Percentiles rank a stretch among this genome's conserved stretches.
Evolutionary conservation across 306 rosid species (phyloP).

Genomic region (Rosa lucieae): DNA sequence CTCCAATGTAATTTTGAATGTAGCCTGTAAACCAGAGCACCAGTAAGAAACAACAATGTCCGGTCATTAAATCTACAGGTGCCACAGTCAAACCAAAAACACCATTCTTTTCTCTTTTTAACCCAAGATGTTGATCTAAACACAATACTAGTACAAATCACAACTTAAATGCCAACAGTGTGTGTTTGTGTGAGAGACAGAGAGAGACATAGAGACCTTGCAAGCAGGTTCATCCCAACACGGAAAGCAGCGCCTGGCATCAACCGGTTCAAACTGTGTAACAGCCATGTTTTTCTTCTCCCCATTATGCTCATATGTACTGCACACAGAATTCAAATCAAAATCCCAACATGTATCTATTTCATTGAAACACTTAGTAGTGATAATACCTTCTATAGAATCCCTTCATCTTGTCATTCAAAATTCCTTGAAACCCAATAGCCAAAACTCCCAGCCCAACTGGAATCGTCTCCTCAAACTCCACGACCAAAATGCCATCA

Average conservation of each 20-base stretch:
- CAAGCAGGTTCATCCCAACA: constrained; percentile 99
- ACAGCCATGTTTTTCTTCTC: constrained; percentile 96
- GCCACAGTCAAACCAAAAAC: neutral
- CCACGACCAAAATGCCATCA: constrained; percentile 79
- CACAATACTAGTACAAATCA: neutral
- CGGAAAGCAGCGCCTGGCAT: constrained; percentile 95
- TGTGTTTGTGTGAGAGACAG: too few species aligned
- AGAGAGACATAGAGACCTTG: constrained; percentile 61
- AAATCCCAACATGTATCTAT: neutral
- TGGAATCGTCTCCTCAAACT: constrained; percentile 56
- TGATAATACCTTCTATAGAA: constrained; percentile 63
- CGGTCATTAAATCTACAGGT: neutral
- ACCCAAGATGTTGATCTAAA: neutral
- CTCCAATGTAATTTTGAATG: constrained; percentile 82
- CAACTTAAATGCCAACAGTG: neutral
- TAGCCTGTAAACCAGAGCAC: constrained; percentile 60
- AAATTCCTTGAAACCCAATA: constrained; percentile 67
- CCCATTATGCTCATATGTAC: constrained; percentile 72
- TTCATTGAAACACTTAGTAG: too few species aligned
- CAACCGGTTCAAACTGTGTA: constrained; percentile 96
- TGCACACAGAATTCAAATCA: constrained; percentile 19
- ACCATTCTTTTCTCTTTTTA: neutral
- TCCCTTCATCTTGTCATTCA: constrained; percentile 88
- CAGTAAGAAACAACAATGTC: neutral
- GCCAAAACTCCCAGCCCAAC: constrained; percentile 63